Percentiles rank a stretch among this genome's conserved stretches.
Conservation (phyloP, 1,284 basidiomycete species). For the Ceratobasidium theobromae region DNA sequence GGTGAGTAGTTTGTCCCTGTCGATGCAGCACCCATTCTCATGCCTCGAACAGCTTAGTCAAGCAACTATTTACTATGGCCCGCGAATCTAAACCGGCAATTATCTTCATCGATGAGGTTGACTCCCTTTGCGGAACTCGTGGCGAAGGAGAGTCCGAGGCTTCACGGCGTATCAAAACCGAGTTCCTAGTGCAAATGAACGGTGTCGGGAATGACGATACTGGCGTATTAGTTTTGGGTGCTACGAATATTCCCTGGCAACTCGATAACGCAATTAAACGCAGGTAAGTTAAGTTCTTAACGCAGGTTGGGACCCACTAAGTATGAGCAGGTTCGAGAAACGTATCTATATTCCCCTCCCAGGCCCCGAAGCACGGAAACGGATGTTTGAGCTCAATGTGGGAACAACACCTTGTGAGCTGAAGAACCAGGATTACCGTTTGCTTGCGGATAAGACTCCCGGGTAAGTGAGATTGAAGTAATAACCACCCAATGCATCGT, state of each 20-base stretch:
- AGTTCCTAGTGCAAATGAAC: constrained; percentile 98
- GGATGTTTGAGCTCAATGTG: constrained; percentile 97
- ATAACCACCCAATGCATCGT: neutral
- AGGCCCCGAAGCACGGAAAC: constrained; percentile 86
- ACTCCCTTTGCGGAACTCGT: constrained; percentile 92
- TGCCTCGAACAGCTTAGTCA: constrained; percentile 71
- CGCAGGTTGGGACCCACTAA: neutral
- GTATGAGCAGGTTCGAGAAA: constrained; percentile 80
- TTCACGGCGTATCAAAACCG: constrained; percentile 95
- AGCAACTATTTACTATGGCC: constrained; percentile 95
- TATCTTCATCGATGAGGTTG: constrained; percentile 99
- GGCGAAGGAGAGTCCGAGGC: constrained; percentile 97
- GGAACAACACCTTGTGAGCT: constrained; percentile 91
- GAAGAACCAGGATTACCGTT: constrained; percentile 74
- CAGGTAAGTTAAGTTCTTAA: constrained; percentile 53
- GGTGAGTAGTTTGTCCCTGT: constrained; percentile 54
- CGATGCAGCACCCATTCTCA: neutral
- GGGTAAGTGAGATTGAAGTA: constrained; percentile 53
- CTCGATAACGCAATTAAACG: constrained; percentile 98
- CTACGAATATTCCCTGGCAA: constrained; percentile 98
- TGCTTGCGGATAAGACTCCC: constrained; percentile 83
- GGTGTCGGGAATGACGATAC: constrained; percentile 98
- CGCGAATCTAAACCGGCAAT: constrained; percentile 96
- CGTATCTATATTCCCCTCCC: constrained; percentile 98
- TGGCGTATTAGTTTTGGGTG: constrained; percentile 96